These are phyloP conservation scores for Pseudevernia furfuracea DNA, from an alignment of 495 filamentous ascomycete genomes.

Conservation along the genomic window DNA sequence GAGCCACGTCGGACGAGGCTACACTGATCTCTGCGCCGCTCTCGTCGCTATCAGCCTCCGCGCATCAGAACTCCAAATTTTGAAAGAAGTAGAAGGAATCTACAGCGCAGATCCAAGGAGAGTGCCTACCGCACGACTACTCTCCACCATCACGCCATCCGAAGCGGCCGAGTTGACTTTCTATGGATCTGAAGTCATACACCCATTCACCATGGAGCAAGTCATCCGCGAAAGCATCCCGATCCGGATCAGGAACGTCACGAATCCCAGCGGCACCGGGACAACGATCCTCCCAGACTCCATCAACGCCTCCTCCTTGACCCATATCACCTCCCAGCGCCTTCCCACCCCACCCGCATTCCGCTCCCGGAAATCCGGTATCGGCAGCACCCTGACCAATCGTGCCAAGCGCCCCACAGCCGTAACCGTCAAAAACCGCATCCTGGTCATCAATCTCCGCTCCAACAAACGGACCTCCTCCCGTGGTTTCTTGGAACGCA, in stretches of 20 bases:
- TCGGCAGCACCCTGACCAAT: conserved; percentile 28
- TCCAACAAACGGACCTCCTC: conserved; percentile 81
- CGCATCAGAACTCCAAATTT: conserved; percentile 65
- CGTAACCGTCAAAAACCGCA: conserved; percentile 91
- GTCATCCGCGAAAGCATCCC: conserved; percentile 86
- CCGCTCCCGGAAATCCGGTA: not conserved
- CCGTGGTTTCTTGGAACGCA: conserved; percentile 82
- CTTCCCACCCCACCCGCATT: not conserved
- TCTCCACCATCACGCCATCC: conserved; percentile 70
- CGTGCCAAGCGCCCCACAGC: conserved; percentile 71
- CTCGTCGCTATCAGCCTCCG: conserved; percentile 66
- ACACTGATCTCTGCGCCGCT: conserved; percentile 82
- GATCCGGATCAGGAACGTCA: conserved; percentile 96
- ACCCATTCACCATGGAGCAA: conserved; percentile 97
- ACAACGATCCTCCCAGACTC: conserved; percentile 65
- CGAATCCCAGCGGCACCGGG: conserved; percentile 78
- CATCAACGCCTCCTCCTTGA: not conserved
- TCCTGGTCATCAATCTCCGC: conserved; percentile 90
- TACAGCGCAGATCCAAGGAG: conserved; percentile 89
- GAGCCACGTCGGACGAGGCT: conserved; percentile 73
- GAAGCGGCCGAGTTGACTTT: conserved; percentile 87
- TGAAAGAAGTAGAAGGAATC: conserved; percentile 91
- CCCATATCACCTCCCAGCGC: not conserved
- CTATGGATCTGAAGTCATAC: conserved; percentile 91
- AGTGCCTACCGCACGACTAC: conserved; percentile 71